A percentile compares a stretch with the other conserved stretches of the same genome.
Conservation (phyloP, 371 early-diverging fungal genomes). For the Phascolomyces articulosus region DNA sequence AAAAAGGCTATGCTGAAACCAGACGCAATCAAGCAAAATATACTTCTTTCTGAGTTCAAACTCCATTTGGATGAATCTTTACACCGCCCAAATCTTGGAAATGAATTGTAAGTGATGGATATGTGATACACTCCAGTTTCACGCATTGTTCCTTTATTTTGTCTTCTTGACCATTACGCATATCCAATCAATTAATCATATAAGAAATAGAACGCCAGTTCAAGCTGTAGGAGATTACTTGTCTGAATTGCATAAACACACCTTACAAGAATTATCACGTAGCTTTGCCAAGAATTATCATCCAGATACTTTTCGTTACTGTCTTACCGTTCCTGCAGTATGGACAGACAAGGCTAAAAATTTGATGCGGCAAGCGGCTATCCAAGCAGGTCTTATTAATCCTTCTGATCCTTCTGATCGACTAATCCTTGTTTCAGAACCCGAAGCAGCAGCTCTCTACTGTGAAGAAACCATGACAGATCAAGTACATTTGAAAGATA, state of each 20-base stretch:
- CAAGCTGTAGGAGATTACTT: conserved; percentile 46
- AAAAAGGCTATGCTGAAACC: conserved; percentile 53
- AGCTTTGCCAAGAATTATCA: conserved; percentile 50
- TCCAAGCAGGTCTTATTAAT: conserved; percentile 50
- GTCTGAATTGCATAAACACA: conserved; percentile 36
- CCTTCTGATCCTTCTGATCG: conserved; percentile 55
- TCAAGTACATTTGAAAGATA: conserved; percentile 49
- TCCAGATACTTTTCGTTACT: conserved; percentile 45
- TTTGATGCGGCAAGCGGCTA: conserved; percentile 58
- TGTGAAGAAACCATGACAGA: conserved; percentile 56
- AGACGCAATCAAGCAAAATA: conserved; percentile 49
- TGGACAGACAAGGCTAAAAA: conserved; percentile 59
- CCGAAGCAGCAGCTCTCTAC: conserved; percentile 67
- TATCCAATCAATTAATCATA: background rate
- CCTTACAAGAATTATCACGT: conserved; percentile 39
- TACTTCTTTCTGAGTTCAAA: conserved; percentile 56
- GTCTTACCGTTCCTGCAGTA: conserved; percentile 53
- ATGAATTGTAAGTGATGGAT: conserved; percentile 37
- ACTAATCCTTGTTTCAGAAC: conserved; percentile 58
- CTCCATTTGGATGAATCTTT: conserved; percentile 53
- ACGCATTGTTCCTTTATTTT: too few relatives aligned
- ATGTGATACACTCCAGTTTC: too few relatives aligned
- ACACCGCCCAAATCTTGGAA: conserved; percentile 37
- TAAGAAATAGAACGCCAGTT: conserved; percentile 25
- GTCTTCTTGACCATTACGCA: too few relatives aligned